Evolutionary conservation across 495 filamentous ascomycete species (phyloP), one percentile per base, ranked within the genome.

Genomic region (Aspergillus hancockii): DNA sequence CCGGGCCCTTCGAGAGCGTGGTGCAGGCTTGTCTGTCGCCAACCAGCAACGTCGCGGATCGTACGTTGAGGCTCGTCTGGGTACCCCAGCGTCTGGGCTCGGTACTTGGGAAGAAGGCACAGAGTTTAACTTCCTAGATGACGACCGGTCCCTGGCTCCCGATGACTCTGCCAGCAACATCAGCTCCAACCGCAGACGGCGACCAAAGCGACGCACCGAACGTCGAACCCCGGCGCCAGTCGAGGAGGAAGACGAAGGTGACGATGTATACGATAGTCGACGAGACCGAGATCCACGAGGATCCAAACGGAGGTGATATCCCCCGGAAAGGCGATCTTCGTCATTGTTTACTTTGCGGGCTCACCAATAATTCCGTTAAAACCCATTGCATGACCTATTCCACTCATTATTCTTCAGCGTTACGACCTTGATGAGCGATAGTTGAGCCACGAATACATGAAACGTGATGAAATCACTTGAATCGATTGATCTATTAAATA

Each of bases 111-210:
- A 74, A 54, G 68, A 64, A 55, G 83, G 83, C 57, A 84, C 86
- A 66, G 85, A 87, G 40, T 89, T 88, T 30, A 84, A 84, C 55
- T 76, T 79, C 58, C 58, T 78, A 10, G 83, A 89, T 54, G 85
- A 84, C 54, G 71, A 76, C 52, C 81, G 79, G 52, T 92, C 91
- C 57, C 73, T 96, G n/a, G 86, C 84, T 23, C 85, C 85, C 0
- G 85, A 87, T 66, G 84, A 87, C 66, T 83, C 79, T 40, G 94
- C 94, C 14, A 96, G 92, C 71, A 96, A 97, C 63, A 90, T 97
- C 54, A 88, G 85, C 63, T 90, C 85, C 41, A 88, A 85, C 57
- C 79, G 90, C 55, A 79, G 85, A 30, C 80, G 90, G 52, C 76
- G 90, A 66, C 88, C 85, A 6, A 90, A 90, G 77, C 72, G 70